Evolutionary conservation across 257 asterid genomes (phyloP).

Genomic region (Capsicum chinense): DNA sequence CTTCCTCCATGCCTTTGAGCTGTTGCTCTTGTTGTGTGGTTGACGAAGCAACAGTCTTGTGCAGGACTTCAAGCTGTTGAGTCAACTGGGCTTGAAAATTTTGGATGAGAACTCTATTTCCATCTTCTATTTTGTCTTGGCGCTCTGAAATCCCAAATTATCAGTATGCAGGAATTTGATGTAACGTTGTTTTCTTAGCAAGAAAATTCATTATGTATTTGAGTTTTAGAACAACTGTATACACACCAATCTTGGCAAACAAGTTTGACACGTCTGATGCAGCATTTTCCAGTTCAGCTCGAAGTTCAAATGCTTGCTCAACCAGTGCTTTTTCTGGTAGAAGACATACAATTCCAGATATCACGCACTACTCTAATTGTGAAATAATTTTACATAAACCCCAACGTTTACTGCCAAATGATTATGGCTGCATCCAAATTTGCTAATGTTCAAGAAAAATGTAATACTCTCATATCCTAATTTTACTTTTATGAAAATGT

Average conservation of each 20-base stretch:
- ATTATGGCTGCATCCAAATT: constrained; percentile 14
- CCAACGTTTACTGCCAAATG: constrained; percentile 9
- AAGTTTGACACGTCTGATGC: constrained; percentile 84
- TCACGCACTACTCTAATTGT: constrained; percentile 6
- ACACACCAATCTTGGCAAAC: constrained; percentile 91
- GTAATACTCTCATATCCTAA: constrained; percentile 8
- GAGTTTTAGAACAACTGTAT: neutral
- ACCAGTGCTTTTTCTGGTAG: constrained; percentile 84
- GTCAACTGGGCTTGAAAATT: constrained; percentile 82
- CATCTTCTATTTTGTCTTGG: constrained; percentile 90
- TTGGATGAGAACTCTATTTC: constrained; percentile 75
- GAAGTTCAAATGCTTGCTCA: constrained; percentile 90
- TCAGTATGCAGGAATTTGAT: constrained; percentile 28
- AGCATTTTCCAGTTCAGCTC: constrained; percentile 87
- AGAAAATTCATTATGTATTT: constrained; percentile 1
- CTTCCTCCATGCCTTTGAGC: constrained; percentile 91
- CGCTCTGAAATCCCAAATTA: constrained; percentile 60
- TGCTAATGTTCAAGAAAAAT: neutral
- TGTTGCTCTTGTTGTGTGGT: constrained; percentile 85
- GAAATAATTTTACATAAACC: neutral
- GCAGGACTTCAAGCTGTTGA: constrained; percentile 84
- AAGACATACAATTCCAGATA: neutral
- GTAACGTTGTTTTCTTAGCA: constrained; percentile 1
- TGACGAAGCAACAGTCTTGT: constrained; percentile 82
- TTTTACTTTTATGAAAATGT: neutral